Percentiles rank a stretch among this genome's conserved stretches.
Conservation (phyloP, 176 grass and related monocot species). For the Thalia dealbata region DNA sequence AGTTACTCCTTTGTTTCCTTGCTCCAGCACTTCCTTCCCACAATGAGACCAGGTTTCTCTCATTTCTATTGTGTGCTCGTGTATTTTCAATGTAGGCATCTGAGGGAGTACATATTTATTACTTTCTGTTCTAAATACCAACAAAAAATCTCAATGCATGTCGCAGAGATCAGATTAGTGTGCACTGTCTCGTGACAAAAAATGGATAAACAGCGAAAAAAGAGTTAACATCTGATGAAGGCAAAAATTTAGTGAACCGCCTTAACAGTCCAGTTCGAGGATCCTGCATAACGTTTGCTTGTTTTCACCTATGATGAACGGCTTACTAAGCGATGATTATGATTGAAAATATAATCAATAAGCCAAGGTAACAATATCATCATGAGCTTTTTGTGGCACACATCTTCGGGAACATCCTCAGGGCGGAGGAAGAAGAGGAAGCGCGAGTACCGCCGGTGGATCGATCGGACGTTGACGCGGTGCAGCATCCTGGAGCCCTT, state of each 20-base stretch:
- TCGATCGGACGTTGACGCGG: too few relatives aligned
- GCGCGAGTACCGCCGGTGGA: too few relatives aligned
- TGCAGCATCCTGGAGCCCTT: too few relatives aligned
- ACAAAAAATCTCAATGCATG: conserved; percentile 6
- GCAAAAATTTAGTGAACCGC: conserved; percentile 17
- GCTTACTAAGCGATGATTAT: not conserved
- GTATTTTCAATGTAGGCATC: not conserved
- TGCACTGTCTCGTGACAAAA: not conserved
- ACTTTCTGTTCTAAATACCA: not conserved
- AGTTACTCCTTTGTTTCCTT: conserved; percentile 89
- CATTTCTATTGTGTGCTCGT: not conserved
- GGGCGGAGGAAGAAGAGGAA: too few relatives aligned
- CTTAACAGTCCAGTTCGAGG: conserved; percentile 94
- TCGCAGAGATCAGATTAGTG: too few relatives aligned
- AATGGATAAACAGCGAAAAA: not conserved
- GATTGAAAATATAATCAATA: not conserved
- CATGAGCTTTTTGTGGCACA: conserved; percentile 27
- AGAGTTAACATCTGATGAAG: conserved; percentile 8
- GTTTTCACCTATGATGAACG: conserved; percentile 55
- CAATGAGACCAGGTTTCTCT: conserved; percentile 82
- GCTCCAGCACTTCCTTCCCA: conserved; percentile 84
- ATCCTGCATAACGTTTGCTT: conserved; percentile 88
- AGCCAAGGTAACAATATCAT: conserved; percentile 1
- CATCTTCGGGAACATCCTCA: conserved; percentile 93
- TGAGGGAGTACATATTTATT: not conserved